phyloP scores from a whole-genome alignment of 169 alveolate genomes.

The Hammondia hammondi region DNA sequence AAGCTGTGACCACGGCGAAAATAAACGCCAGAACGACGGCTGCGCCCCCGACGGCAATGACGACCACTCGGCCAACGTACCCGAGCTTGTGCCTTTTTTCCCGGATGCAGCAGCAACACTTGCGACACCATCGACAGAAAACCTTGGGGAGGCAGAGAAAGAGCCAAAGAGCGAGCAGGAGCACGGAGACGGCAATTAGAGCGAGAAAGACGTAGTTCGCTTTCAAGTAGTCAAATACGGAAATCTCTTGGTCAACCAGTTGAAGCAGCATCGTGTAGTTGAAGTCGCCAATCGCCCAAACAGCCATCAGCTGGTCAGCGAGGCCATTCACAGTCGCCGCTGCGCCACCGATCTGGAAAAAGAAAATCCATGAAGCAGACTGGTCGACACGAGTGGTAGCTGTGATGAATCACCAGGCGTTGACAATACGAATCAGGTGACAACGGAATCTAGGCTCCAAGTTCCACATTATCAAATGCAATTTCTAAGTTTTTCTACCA shows the following conservation, averaged over 20 bases:
- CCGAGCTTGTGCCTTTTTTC: conserved; percentile 13
- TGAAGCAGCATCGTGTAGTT: background rate
- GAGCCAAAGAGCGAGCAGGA: background rate
- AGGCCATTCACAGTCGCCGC: background rate
- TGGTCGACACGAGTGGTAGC: background rate
- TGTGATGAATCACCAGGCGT: too few relatives aligned
- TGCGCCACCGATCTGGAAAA: background rate
- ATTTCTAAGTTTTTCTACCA: too few relatives aligned
- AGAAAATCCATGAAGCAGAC: background rate
- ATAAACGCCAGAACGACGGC: background rate
- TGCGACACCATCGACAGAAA: conserved; percentile 26
- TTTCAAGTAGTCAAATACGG: background rate
- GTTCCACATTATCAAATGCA: too few relatives aligned
- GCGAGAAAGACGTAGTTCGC: background rate
- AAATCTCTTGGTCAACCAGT: background rate
- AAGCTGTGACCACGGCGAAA: conserved; percentile 6
- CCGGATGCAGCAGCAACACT: conserved; percentile 21
- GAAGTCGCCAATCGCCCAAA: background rate
- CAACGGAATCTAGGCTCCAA: too few relatives aligned
- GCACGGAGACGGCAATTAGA: background rate
- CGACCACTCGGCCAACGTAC: background rate
- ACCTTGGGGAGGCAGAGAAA: conserved; percentile 16
- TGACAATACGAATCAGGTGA: too few relatives aligned
- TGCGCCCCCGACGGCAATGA: background rate
- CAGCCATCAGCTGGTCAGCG: background rate